phyloP scores from a whole-genome alignment of 169 alveolate species.

The Perkinsus marinus region DNA sequence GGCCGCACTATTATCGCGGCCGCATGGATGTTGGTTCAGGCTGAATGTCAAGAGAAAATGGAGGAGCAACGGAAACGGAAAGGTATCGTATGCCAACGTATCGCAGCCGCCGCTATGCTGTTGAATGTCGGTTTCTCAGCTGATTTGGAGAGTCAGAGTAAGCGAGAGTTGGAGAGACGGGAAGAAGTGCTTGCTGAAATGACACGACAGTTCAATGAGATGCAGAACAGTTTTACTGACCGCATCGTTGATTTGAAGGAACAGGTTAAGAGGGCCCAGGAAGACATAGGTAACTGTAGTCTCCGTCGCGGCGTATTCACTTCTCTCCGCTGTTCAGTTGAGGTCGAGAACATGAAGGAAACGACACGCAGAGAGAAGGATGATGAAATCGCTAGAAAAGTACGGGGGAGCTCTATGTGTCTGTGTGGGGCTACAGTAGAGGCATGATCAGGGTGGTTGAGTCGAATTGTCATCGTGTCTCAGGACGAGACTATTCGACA shows the following conservation, averaged over 20 bases:
- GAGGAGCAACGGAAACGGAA: neutral
- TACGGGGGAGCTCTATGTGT: neutral
- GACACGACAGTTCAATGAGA: neutral
- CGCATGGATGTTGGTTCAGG: neutral
- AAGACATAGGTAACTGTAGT: neutral
- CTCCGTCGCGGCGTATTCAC: neutral
- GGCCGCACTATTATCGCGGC: neutral
- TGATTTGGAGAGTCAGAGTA: neutral
- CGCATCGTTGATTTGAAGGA: neutral
- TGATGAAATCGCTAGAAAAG: neutral
- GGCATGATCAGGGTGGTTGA: no score
- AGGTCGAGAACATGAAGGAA: neutral
- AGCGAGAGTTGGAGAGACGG: neutral
- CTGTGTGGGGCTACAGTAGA: no score
- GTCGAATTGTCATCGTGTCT: no score
- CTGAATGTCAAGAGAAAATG: neutral
- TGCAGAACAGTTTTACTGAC: neutral
- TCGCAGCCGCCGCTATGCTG: no score
- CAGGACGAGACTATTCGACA: neutral
- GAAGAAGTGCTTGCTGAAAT: neutral
- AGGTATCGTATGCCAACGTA: neutral
- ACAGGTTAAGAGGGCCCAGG: neutral
- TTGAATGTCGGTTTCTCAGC: neutral
- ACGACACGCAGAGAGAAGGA: neutral
- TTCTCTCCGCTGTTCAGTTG: neutral